These are phyloP conservation scores for Chrysosporium queenslandicum DNA, from an alignment of 2,329 filamentous ascomycete genomes.

Conservation along the genomic window DNA sequence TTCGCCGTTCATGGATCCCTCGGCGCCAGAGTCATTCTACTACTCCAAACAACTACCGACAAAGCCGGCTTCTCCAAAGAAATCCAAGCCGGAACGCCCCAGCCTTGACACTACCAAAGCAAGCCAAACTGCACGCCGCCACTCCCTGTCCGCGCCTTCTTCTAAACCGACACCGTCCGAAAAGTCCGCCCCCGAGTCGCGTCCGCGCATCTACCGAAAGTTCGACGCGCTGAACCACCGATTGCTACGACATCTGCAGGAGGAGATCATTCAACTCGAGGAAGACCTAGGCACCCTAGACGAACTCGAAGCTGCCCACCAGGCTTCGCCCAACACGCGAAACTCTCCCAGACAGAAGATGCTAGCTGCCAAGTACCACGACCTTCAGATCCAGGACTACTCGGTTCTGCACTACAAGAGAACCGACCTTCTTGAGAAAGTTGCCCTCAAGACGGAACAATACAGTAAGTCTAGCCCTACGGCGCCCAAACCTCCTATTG, in stretches of 20 bases:
- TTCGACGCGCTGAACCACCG: constrained; percentile 78
- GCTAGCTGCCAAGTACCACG: constrained; percentile 34
- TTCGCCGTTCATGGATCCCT: constrained; percentile 26
- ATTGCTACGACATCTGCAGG: constrained; percentile 70
- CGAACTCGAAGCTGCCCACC: constrained; percentile 40
- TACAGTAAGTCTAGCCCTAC: constrained; percentile 47
- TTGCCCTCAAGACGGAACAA: constrained; percentile 51
- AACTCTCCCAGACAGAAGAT: constrained; percentile 28
- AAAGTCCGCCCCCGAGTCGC: not conserved
- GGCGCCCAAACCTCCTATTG: not conserved
- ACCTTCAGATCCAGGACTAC: constrained; percentile 41
- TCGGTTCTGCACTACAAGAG: constrained; percentile 46
- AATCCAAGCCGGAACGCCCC: not conserved
- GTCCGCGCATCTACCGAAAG: constrained; percentile 62
- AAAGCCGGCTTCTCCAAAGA: constrained; percentile 26
- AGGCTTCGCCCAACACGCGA: constrained; percentile 21
- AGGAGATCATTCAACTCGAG: constrained; percentile 72
- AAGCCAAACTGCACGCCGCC: not conserved
- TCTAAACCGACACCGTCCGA: not conserved
- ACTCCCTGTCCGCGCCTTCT: not conserved
- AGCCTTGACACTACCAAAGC: constrained; percentile 2
- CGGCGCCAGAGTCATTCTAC: constrained; percentile 29
- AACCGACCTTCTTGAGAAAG: constrained; percentile 44
- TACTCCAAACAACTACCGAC: constrained; percentile 22
- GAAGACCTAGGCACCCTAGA: constrained; percentile 65